Percentiles rank a stretch among this genome's conserved stretches.
Evolutionary conservation across 176 grass and related monocot species (phyloP).

Genomic region (Phyllostachys edulis): DNA sequence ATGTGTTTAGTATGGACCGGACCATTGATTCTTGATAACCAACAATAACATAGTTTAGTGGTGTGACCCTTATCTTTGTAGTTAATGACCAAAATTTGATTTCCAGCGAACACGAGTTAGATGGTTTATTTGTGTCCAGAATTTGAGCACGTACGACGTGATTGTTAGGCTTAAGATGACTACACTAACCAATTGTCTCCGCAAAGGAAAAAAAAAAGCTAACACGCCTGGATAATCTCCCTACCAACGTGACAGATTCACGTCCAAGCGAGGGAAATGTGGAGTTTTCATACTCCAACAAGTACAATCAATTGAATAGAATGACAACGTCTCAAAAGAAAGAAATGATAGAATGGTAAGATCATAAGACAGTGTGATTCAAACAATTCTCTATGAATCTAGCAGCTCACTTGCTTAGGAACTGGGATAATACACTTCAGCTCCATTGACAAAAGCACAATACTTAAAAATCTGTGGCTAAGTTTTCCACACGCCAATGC

Average conservation of each 20-base stretch:
- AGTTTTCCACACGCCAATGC: slow-evolving; percentile 38
- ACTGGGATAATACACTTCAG: background rate
- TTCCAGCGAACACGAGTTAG: fast-evolving
- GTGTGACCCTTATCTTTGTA: too few species aligned
- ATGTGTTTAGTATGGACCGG: background rate
- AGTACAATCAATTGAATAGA: background rate
- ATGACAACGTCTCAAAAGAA: background rate
- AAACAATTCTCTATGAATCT: background rate
- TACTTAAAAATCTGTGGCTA: slow-evolving; percentile 39
- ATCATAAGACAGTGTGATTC: background rate
- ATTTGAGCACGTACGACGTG: too few species aligned
- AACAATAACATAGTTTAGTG: too few species aligned
- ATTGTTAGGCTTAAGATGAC: too few species aligned
- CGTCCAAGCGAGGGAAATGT: too few species aligned
- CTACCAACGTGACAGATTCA: too few species aligned
- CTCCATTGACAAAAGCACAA: background rate
- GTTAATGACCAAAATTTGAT: too few species aligned
- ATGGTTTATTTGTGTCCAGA: too few species aligned
- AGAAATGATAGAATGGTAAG: background rate
- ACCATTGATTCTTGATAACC: too few species aligned
- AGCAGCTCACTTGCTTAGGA: background rate
- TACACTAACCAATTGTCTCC: too few species aligned
- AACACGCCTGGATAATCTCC: too few species aligned
- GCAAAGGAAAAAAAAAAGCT: too few species aligned
- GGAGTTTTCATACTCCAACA: background rate